Evolutionary conservation across 1,284 basidiomycete genomes (phyloP).

Genomic region (Takashimella tepidaria): DNA sequence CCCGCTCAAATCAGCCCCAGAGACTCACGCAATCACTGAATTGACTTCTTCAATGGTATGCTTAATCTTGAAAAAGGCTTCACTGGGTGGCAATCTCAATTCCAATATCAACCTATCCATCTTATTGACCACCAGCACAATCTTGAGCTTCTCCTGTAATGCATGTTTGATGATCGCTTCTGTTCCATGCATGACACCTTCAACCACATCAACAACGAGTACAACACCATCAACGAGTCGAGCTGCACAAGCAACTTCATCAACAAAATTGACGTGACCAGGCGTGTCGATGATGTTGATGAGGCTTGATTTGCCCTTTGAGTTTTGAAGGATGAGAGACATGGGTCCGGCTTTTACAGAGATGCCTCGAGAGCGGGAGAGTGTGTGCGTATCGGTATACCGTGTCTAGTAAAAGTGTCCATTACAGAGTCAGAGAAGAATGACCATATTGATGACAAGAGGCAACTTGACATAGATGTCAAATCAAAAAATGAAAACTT

Average conservation of each 20-base stretch:
- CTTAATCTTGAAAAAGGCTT: constrained; percentile 98
- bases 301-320: constrained; percentile 85
- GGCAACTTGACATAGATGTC: too few species aligned
- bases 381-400: constrained; percentile 91
- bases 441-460: constrained; percentile 9
- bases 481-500: constrained; percentile 38
- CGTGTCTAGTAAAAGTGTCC: constrained; percentile 55
- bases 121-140: constrained; percentile 95
- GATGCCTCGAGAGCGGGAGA: constrained; percentile 82
- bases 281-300: constrained; percentile 95
- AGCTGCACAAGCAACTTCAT: constrained; percentile 86
- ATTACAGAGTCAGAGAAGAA: constrained; percentile 3
- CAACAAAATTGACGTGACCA: constrained; percentile 95
- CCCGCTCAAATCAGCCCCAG: background rate
- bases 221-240: constrained; percentile 90
- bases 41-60: constrained; percentile 99
- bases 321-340: constrained; percentile 83
- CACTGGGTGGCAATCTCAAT: constrained; percentile 87
- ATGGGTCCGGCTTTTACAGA: constrained; percentile 97
- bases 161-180: constrained; percentile 82
- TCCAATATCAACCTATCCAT: constrained; percentile 95
- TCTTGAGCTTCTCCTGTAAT: constrained; percentile 79
- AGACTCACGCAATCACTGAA: constrained; percentile 76
- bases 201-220: constrained; percentile 90
- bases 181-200: constrained; percentile 90